phyloP scores from a whole-genome alignment of 2,329 filamentous ascomycete species.

The Keithomyces neogunnii region DNA sequence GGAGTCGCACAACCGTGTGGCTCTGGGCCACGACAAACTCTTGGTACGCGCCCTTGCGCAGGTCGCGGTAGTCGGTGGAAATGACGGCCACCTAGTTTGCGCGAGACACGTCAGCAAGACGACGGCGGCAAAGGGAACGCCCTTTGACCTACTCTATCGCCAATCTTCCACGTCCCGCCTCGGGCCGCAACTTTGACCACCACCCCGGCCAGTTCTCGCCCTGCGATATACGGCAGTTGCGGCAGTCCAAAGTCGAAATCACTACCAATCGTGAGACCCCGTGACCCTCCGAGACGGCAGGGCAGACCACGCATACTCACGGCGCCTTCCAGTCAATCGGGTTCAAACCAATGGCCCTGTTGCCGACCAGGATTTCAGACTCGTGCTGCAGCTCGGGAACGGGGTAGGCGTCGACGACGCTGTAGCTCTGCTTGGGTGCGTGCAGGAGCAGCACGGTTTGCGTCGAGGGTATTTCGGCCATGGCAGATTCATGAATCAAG shows the following conservation, averaged over 20 bases:
- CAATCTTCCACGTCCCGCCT: conserved; percentile 41
- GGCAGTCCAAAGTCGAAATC: conserved; percentile 66
- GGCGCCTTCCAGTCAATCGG: conserved; percentile 71
- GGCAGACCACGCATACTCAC: conserved; percentile 32
- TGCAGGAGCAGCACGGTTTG: conserved; percentile 44
- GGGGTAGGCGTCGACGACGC: conserved; percentile 32
- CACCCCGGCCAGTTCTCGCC: conserved; percentile 59
- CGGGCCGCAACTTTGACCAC: conserved; percentile 37
- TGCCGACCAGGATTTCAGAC: conserved; percentile 52
- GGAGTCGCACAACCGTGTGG: conserved; percentile 57
- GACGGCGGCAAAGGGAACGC: no score
- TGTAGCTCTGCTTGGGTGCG: conserved; percentile 40
- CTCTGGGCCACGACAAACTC: conserved; percentile 57
- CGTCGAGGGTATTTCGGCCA: conserved; percentile 11
- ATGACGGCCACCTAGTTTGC: conserved; percentile 45
- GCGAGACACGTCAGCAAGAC: neutral
- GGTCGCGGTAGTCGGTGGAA: conserved; percentile 66
- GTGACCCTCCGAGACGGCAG: neutral
- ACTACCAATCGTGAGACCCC: conserved; percentile 24
- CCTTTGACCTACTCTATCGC: conserved; percentile 39
- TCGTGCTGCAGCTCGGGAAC: conserved; percentile 30
- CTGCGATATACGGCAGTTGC: conserved; percentile 58
- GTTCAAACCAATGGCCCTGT: conserved; percentile 60
- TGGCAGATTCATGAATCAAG: neutral
- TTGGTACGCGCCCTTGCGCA: conserved; percentile 64